Base-by-base conservation (phyloP, 441 rosid species). In the Populus hybrid region DNA sequence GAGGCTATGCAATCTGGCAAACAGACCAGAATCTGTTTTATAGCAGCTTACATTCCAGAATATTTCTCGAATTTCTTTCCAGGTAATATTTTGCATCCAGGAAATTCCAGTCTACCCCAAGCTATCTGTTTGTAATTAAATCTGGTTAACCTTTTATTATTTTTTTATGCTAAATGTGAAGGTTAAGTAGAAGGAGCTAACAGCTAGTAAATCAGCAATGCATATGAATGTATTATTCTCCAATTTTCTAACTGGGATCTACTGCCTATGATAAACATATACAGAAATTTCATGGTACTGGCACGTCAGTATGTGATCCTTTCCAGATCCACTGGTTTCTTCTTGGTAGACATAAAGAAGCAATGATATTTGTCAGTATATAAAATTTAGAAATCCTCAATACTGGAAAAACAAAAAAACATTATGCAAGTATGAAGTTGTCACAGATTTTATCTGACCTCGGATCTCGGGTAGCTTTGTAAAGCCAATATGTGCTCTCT, bases 401-500 rank as follows among this genome's bases (percentile, higher is more conserved):
- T 18, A 12, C 2, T 21, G 29, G 29, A 65, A 65, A 64, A 18
- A 31, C n/a, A 68, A 68, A 35, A 24, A 21, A 7, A n/a, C 20
- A 68, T 31, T 4, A 20, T 0, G 50, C 3, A 76, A 76, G 69
- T 18, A 78, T 9, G 70, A 64, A 72, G 12, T 79, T 56, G 45
- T 36, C 56, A 72, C 61, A 78, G 45, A 80, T 79, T 75, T 4
- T 24, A 75, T 73, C 72, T 80, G 23, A 96, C 99, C 95, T 93
- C 56, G 94, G 91, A 86, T 96, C 91, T 86, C 97, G 86, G 68
- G 98, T 96, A 82, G 99, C 98, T 87, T 94, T 96, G 90, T 90
- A 96, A 75, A 96, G 92, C 99, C 97, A 94, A 79, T 96, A 96
- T 40, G 99, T 96, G 89, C 99, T 96, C 79, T 96, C 99, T 31